These are phyloP conservation scores for Clausena lansium DNA, from an alignment of 345 rosid genomes.

Conservation along the genomic window DNA sequence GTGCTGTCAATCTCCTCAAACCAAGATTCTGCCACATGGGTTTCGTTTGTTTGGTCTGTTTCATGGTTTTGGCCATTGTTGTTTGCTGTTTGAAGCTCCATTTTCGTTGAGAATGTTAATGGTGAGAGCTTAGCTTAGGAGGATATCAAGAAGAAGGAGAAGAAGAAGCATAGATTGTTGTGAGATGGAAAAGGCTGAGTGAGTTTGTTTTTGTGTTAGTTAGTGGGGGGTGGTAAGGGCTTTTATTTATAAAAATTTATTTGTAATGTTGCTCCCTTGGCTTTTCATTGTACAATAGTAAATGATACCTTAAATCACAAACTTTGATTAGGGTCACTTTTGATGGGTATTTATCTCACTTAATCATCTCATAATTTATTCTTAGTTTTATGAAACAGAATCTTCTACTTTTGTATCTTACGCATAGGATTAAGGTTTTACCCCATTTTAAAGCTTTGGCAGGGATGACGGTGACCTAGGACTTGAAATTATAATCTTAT, in stretches of 20 bases:
- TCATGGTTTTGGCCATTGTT: constrained; percentile 17
- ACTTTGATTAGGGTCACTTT: neutral
- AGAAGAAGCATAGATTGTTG: neutral
- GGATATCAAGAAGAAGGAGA: neutral
- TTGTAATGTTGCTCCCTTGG: neutral
- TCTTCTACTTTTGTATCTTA: no score
- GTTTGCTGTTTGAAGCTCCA: constrained; percentile 34
- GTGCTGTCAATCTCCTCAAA: constrained; percentile 50
- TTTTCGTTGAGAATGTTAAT: constrained; percentile 2
- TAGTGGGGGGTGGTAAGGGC: neutral
- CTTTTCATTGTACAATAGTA: neutral
- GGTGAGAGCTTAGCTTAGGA: neutral
- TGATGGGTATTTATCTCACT: neutral
- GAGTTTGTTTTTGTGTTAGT: neutral
- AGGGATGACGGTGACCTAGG: no score
- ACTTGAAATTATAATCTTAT: no score
- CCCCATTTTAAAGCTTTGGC: neutral
- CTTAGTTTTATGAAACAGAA: neutral
- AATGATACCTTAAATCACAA: neutral
- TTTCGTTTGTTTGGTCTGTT: neutral
- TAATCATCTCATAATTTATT: neutral
- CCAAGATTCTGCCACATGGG: constrained; percentile 12
- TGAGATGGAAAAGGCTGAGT: neutral
- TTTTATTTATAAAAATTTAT: neutral
- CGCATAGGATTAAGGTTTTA: neutral